Conservation (phyloP, 1,139 yeast species). For the Casaregolazyma lundiana region DNA sequence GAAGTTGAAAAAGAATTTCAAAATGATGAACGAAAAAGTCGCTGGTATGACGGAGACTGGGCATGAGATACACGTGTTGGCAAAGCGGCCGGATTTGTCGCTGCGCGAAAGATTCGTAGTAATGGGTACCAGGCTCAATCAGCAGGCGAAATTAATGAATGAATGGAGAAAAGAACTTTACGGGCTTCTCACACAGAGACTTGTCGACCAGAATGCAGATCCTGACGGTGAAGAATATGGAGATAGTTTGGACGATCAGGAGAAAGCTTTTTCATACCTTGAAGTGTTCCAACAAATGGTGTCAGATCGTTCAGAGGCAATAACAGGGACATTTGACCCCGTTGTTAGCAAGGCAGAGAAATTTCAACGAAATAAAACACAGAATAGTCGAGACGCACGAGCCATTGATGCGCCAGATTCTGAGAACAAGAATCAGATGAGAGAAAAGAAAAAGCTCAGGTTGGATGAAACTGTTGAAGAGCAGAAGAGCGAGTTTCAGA, state of each 20-base stretch:
- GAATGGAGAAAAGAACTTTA: slow-evolving; percentile 48
- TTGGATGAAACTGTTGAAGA: neutral
- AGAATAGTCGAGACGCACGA: slow-evolving; percentile 6
- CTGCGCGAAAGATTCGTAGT: slow-evolving; percentile 19
- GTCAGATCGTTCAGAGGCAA: slow-evolving; percentile 50
- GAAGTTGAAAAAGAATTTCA: slow-evolving; percentile 15
- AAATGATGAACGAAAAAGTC: slow-evolving; percentile 4
- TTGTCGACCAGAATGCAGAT: slow-evolving; percentile 40
- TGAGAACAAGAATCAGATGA: slow-evolving; percentile 6
- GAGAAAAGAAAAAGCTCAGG: slow-evolving; percentile 4
- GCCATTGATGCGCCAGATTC: slow-evolving; percentile 5
- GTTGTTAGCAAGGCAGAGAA: slow-evolving; percentile 10
- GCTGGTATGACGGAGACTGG: neutral
- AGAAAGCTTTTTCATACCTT: slow-evolving; percentile 57
- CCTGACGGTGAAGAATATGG: slow-evolving; percentile 79
- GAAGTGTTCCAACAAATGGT: slow-evolving; percentile 55
- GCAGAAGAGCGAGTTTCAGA: slow-evolving; percentile 16
- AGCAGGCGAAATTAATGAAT: slow-evolving; percentile 55
- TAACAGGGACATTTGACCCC: slow-evolving; percentile 34
- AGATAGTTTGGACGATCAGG: slow-evolving; percentile 68
- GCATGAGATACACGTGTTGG: slow-evolving; percentile 2
- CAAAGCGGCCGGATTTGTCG: slow-evolving; percentile 21
- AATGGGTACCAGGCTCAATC: slow-evolving; percentile 42
- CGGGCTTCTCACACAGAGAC: slow-evolving; percentile 43
- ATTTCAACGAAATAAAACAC: slow-evolving; percentile 9